Conservation (phyloP, 306 rosid species). For the Cucurbita argyrosperma region DNA sequence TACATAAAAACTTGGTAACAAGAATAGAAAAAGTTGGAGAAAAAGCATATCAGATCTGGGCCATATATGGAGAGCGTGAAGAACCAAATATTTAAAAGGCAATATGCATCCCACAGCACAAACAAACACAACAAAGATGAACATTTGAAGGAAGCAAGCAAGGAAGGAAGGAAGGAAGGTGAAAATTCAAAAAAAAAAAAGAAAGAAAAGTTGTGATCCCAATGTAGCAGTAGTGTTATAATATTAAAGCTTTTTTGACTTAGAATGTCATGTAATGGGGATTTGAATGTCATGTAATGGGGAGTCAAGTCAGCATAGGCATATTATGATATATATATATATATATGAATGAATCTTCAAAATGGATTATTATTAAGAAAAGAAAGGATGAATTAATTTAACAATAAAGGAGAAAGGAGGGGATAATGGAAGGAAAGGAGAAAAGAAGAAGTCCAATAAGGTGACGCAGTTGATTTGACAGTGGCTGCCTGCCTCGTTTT, state of each 20-base stretch:
- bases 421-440: not conserved
- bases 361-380: not conserved
- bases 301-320: not conserved
- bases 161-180: not conserved
- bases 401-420: too few relatives aligned
- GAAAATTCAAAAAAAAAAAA: not conserved
- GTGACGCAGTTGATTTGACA: conserved; percentile 31
- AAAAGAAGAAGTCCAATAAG: conserved; percentile 13
- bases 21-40: not conserved
- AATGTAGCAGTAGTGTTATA: too few relatives aligned
- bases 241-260: not conserved
- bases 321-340: too few relatives aligned
- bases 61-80: not conserved
- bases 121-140: not conserved
- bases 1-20: not conserved
- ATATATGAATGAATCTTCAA: not conserved
- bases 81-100: not conserved
- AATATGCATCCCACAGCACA: not conserved
- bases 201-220: too few relatives aligned
- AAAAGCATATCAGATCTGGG: not conserved
- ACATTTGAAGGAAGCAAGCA: not conserved
- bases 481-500: conserved; percentile 30
- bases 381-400: not conserved
- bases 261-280: not conserved
- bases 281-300: not conserved